phyloP scores from a whole-genome alignment of 2,329 filamentous ascomycete genomes.

The Colletotrichum cuscutae region DNA sequence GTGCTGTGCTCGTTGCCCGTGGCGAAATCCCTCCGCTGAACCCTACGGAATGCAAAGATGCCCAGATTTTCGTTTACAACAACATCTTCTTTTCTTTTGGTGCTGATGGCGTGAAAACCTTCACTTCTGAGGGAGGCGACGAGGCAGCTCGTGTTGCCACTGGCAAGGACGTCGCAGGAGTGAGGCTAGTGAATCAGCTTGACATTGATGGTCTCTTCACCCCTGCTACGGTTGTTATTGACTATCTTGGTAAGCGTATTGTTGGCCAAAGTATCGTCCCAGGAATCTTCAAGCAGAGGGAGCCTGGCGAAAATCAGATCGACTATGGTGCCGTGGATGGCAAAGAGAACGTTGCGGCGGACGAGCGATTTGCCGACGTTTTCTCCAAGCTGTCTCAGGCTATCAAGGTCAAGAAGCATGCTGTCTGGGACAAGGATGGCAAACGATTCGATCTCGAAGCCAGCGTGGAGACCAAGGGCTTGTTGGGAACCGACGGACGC shows the following conservation, averaged over 20 bases:
- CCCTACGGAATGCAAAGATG: constrained; percentile 90
- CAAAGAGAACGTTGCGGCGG: constrained; percentile 92
- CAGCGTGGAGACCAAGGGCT: constrained; percentile 96
- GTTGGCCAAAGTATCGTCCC: constrained; percentile 98
- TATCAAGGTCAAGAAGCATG: constrained; percentile 90
- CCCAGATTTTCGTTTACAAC: constrained; percentile 99
- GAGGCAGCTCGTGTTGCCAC: constrained; percentile 96
- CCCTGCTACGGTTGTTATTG: constrained; percentile 93
- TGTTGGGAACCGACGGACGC: constrained; percentile 95
- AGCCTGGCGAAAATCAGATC: constrained; percentile 97
- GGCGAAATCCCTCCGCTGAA: constrained; percentile 95
- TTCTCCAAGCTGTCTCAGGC: constrained; percentile 94
- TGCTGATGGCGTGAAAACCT: constrained; percentile 96
- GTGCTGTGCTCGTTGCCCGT: constrained; percentile 89
- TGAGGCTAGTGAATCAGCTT: constrained; percentile 94
- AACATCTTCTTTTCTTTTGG: constrained; percentile 99
- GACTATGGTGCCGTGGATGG: constrained; percentile 98
- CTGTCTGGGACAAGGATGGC: constrained; percentile 97
- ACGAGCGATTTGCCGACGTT: constrained; percentile 83
- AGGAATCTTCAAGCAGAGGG: constrained; percentile 98
- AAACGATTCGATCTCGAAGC: constrained; percentile 91
- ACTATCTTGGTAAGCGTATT: constrained; percentile 96
- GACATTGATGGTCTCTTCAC: constrained; percentile 96
- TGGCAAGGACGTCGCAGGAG: constrained; percentile 94
- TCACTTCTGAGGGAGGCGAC: constrained; percentile 94